A percentile compares a stretch with the other conserved stretches of the same genome.
These are phyloP conservation scores for Nakazawaea peltata DNA, from an alignment of 805 yeast genomes.

Conservation along the genomic window DNA sequence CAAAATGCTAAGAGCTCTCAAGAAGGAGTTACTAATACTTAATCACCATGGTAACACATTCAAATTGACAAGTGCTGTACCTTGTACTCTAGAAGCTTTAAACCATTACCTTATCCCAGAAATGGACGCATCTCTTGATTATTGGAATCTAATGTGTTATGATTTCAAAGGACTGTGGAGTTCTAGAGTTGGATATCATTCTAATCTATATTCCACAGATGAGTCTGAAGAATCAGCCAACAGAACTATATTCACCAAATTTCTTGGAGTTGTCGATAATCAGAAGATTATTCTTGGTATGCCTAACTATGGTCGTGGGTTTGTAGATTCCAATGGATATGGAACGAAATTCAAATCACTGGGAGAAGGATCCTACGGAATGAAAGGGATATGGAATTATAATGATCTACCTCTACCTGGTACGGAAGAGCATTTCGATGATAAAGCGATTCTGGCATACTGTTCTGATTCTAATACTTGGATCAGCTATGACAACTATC, in stretches of 20 bases:
- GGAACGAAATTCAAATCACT: constrained; percentile 30
- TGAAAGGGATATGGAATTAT: constrained; percentile 45
- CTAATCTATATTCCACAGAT: constrained; percentile 42
- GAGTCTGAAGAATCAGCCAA: constrained; percentile 33
- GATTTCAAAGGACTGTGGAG: constrained; percentile 85
- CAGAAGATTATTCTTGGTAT: constrained; percentile 68
- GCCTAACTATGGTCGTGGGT: constrained; percentile 71
- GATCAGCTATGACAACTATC: constrained; percentile 60
- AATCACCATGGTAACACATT: constrained; percentile 20
- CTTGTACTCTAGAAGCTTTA: constrained; percentile 49
- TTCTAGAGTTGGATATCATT: constrained; percentile 50
- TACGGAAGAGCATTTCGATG: constrained; percentile 43
- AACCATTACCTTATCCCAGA: constrained; percentile 33
- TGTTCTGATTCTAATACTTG: constrained; percentile 37
- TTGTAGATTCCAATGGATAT: constrained; percentile 24
- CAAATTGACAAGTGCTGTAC: constrained; percentile 66
- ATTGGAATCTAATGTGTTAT: constrained; percentile 89
- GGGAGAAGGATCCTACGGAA: constrained; percentile 32
- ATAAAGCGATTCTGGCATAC: constrained; percentile 42
- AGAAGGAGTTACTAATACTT: constrained; percentile 28
- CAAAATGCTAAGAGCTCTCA: constrained; percentile 31
- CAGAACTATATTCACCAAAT: constrained; percentile 36
- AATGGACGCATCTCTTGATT: constrained; percentile 52
- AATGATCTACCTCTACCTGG: constrained; percentile 42
- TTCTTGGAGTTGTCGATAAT: constrained; percentile 32